Conservation (phyloP, 164 flowering plant genomes). For the Warburgia ugandensis region DNA sequence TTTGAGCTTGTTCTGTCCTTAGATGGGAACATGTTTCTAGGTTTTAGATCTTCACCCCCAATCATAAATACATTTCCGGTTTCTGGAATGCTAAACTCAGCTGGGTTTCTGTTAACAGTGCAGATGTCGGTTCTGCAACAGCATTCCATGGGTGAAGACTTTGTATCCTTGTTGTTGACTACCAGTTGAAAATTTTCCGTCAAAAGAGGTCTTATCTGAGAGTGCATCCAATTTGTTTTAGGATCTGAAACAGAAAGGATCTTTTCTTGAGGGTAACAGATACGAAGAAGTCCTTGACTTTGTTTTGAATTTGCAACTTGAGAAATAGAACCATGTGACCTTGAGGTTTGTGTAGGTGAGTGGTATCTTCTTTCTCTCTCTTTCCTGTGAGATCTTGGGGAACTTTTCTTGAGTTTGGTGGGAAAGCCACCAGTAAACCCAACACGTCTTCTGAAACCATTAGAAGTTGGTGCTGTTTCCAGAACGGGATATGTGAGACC, state of each 20-base stretch:
- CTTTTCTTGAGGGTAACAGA: conserved; percentile 16
- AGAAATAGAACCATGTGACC: conserved; percentile 17
- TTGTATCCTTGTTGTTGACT: conserved; percentile 8
- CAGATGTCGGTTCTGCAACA: conserved; percentile 24
- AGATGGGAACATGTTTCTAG: conserved; percentile 11
- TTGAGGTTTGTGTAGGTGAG: conserved; percentile 10
- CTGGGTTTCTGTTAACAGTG: conserved; percentile 64
- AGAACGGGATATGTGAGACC: conserved; percentile 21
- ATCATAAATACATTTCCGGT: conserved; percentile 51
- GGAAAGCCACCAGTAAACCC: conserved; percentile 11
- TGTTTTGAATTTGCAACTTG: conserved; percentile 10
- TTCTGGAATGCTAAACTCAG: conserved; percentile 61
- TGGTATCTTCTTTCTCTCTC: conserved; percentile 19
- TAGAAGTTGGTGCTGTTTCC: conserved; percentile 2
- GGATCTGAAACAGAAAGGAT: conserved; percentile 11
- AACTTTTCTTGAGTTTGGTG: background rate
- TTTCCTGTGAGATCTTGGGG: conserved; percentile 15
- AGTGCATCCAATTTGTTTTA: background rate
- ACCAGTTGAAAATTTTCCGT: conserved; percentile 13
- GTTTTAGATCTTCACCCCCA: conserved; percentile 31
- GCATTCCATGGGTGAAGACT: conserved; percentile 14
- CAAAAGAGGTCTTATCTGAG: background rate
- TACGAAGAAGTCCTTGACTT: conserved; percentile 14
- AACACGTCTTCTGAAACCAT: conserved; percentile 9
- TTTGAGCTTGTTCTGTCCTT: conserved; percentile 9